phyloP scores from a whole-genome alignment of 768 basidiomycete species.

The Leccinum arenicola region DNA sequence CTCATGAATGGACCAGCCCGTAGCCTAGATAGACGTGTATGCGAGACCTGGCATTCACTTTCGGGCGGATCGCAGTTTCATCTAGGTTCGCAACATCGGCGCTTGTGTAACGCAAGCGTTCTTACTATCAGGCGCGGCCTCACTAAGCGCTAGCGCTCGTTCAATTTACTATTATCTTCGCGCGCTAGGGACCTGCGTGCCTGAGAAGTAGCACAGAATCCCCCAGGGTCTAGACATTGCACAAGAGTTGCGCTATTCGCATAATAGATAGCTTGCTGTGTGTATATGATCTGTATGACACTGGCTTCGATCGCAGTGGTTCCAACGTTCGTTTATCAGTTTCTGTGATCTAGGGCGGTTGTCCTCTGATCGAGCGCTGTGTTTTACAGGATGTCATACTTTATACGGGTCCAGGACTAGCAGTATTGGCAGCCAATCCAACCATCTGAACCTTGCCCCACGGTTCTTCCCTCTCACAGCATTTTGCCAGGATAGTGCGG shows the following conservation, averaged over 20 bases:
- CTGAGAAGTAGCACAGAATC: neutral
- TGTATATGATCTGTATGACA: neutral
- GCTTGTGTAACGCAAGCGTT: neutral
- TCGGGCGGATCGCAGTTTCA: constrained; percentile 3
- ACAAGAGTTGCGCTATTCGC: neutral
- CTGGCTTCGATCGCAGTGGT: neutral
- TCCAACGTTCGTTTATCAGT: neutral
- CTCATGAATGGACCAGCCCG: neutral
- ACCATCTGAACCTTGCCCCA: neutral
- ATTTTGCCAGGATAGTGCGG: neutral
- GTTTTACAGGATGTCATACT: neutral
- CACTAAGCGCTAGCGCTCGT: constrained; percentile 1
- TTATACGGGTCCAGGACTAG: neutral
- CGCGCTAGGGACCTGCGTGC: neutral
- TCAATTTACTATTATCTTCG: neutral
- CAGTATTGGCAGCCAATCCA: neutral
- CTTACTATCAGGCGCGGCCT: neutral
- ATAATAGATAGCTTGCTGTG: neutral
- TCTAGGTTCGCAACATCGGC: neutral
- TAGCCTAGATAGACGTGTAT: constrained; percentile 2
- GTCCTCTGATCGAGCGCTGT: neutral
- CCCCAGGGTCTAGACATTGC: neutral
- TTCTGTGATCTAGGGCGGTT: neutral
- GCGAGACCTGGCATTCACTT: neutral
- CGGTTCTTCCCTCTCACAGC: neutral